Evolutionary conservation across 208 protist genomes (phyloP).

Genomic region (Naegleria fowleri): DNA sequence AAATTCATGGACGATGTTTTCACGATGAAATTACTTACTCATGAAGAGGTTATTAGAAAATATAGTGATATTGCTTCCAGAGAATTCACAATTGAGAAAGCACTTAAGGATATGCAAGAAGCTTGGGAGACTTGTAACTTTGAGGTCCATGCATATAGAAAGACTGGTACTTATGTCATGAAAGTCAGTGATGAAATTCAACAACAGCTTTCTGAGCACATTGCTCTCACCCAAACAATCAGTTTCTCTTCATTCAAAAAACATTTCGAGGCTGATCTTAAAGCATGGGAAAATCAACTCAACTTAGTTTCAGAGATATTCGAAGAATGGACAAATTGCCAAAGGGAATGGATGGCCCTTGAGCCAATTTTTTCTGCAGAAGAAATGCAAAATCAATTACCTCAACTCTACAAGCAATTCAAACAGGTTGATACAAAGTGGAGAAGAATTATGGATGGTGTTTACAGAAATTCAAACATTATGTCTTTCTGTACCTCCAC

Average conservation of each 20-base stretch:
- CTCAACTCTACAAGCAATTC: constrained; percentile 82
- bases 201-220: constrained; percentile 90
- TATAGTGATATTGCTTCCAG: constrained; percentile 85
- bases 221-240: constrained; percentile 88
- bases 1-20: constrained; percentile 70
- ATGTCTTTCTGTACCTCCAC: constrained; percentile 83
- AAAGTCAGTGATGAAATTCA: constrained; percentile 78
- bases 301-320: constrained; percentile 78
- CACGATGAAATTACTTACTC: constrained; percentile 59
- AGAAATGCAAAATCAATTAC: constrained; percentile 85
- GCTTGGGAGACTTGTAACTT: constrained; percentile 80
- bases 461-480: constrained; percentile 72
- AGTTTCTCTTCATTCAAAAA: constrained; percentile 92
- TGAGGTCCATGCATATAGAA: constrained; percentile 71
- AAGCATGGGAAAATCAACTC: constrained; percentile 77
- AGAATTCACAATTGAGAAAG: constrained; percentile 88
- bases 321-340: constrained; percentile 92
- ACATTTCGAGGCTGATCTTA: constrained; percentile 85
- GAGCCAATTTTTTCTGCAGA: constrained; percentile 93
- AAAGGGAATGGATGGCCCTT: constrained; percentile 90
- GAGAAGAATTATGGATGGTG: constrained; percentile 79
- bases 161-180: constrained; percentile 83
- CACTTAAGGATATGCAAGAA: constrained; percentile 83
- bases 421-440: constrained; percentile 90
- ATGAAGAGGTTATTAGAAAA: constrained; percentile 73